phyloP scores from a whole-genome alignment of 495 filamentous ascomycete species.

The Penicillium maclennaniae region DNA sequence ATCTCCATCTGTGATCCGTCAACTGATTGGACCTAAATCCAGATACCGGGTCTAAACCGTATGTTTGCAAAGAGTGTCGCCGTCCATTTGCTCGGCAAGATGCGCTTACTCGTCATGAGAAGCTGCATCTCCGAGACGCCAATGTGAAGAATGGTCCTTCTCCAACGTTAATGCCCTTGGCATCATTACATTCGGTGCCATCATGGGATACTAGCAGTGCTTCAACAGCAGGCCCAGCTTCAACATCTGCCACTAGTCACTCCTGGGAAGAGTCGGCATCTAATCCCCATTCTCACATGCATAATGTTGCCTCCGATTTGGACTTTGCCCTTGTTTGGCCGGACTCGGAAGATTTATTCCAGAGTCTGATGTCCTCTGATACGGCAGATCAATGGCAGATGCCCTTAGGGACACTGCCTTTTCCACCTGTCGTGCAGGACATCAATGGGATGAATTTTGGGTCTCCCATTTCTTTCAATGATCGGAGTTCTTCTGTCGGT shows the following conservation, averaged over 20 bases:
- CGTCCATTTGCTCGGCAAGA: slow-evolving; percentile 46
- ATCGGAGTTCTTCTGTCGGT: slow-evolving; percentile 37
- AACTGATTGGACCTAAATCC: slow-evolving; percentile 16
- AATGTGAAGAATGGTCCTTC: slow-evolving; percentile 22
- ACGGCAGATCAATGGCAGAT: slow-evolving; percentile 46
- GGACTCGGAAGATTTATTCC: slow-evolving; percentile 46
- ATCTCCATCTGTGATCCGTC: slow-evolving; percentile 3
- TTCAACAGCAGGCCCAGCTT: slow-evolving; percentile 18
- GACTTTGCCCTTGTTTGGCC: slow-evolving; percentile 48
- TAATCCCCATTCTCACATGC: slow-evolving; percentile 19
- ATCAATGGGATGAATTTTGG: slow-evolving; percentile 33
- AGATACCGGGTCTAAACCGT: slow-evolving; percentile 49
- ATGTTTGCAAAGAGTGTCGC: slow-evolving; percentile 39
- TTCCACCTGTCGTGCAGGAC: slow-evolving; percentile 36
- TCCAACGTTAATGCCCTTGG: slow-evolving; percentile 13
- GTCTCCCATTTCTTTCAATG: slow-evolving; percentile 35
- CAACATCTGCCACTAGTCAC: slow-evolving; percentile 24
- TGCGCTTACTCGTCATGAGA: slow-evolving; percentile 47
- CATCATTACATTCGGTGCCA: slow-evolving; percentile 20
- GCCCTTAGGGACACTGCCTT: slow-evolving; percentile 40
- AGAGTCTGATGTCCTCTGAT: slow-evolving; percentile 44
- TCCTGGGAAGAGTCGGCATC: slow-evolving; percentile 25
- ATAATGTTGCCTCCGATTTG: slow-evolving; percentile 30
- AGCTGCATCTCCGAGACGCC: slow-evolving; percentile 37
- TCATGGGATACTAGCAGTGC: slow-evolving; percentile 27